phyloP scores from a whole-genome alignment of 176 grass and related monocot species.

The Phyllostachys edulis region DNA sequence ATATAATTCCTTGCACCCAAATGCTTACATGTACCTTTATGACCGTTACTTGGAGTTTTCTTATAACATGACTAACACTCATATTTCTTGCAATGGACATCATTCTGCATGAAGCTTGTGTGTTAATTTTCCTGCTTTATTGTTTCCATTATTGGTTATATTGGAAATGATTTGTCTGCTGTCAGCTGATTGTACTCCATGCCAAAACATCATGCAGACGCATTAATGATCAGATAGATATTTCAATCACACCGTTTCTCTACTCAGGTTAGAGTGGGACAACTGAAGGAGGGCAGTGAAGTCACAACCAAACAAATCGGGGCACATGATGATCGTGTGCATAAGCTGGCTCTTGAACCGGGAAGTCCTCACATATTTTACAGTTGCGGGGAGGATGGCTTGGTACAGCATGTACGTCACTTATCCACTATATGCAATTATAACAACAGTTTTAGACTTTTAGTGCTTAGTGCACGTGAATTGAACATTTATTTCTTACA shows the following conservation, averaged over 20 bases:
- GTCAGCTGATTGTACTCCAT: neutral
- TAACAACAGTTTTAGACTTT: neutral
- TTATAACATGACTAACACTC: neutral
- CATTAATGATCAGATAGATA: neutral
- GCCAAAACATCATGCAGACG: neutral
- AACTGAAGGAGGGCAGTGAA: constrained; percentile 49
- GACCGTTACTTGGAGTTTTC: neutral
- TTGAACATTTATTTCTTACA: constrained; percentile 39
- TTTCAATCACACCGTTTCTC: neutral
- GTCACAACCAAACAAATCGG: constrained; percentile 68
- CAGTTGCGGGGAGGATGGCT: constrained; percentile 85
- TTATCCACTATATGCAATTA: constrained; percentile 9
- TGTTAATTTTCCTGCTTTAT: neutral
- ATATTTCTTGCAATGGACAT: neutral
- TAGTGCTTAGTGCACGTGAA: neutral
- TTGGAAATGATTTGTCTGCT: constrained; percentile 19
- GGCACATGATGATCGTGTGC: constrained; percentile 46
- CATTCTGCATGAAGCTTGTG: neutral
- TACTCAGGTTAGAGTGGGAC: constrained; percentile 70
- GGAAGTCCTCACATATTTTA: constrained; percentile 77
- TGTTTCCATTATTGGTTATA: neutral
- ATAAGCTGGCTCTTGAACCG: constrained; percentile 71
- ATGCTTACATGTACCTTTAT: neutral
- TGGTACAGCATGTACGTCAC: constrained; percentile 76
- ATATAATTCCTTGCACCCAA: neutral